A percentile compares a stretch with the other conserved stretches of the same genome.
These are phyloP conservation scores for Emericellopsis atlantica DNA, from an alignment of 2,329 filamentous ascomycete genomes.

Conservation along the genomic window DNA sequence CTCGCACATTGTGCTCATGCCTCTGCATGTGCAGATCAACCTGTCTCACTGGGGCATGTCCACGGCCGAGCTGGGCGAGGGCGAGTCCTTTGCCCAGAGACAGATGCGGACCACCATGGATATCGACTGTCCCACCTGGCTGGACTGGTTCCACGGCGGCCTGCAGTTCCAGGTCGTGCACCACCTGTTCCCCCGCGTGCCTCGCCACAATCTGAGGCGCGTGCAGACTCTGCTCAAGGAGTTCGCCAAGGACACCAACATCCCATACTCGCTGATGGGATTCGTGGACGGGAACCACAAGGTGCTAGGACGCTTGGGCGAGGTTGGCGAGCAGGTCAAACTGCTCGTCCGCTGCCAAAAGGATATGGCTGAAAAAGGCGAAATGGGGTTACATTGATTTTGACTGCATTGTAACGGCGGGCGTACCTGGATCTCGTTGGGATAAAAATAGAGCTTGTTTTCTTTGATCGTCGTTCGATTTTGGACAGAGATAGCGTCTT, in stretches of 20 bases:
- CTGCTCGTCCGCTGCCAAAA: conserved; percentile 60
- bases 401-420: too few species aligned
- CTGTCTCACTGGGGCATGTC: conserved; percentile 92
- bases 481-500: too few species aligned
- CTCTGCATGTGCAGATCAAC: conserved; percentile 81
- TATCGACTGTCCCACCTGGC: conserved; percentile 67
- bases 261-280: conserved; percentile 69
- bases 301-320: conserved; percentile 59
- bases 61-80: conserved; percentile 64
- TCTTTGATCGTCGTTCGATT: too few species aligned
- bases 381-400: conserved; percentile 4
- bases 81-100: conserved; percentile 71
- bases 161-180: conserved; percentile 76
- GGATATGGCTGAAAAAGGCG: conserved; percentile 15
- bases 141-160: conserved; percentile 73
- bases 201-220: conserved; percentile 62
- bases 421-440: too few species aligned
- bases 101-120: conserved; percentile 85
- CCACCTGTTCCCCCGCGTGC: conserved; percentile 66
- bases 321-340: conserved; percentile 63
- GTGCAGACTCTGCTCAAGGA: conserved; percentile 60
- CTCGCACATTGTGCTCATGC: conserved; percentile 69
- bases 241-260: conserved; percentile 64
- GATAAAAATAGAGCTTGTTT: too few species aligned
- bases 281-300: conserved; percentile 69